These are phyloP conservation scores for Euryodendron excelsum DNA, from an alignment of 148 eudicot species.

Conservation along the genomic window DNA sequence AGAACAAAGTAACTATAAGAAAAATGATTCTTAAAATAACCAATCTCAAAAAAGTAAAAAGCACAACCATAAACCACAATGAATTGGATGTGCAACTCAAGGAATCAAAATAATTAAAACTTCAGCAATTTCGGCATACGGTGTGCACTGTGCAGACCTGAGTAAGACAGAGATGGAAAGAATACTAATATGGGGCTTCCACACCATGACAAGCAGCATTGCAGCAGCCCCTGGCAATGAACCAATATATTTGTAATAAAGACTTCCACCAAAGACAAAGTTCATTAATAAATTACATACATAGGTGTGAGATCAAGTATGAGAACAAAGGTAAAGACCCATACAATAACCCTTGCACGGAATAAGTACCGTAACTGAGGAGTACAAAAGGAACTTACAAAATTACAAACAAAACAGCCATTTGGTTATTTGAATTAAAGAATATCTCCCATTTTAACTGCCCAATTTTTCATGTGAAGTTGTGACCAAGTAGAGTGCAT, in stretches of 20 bases:
- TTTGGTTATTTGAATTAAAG: background rate
- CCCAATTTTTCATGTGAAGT: too few relatives aligned
- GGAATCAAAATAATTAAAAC: background rate
- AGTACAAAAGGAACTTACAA: background rate
- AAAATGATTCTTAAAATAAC: background rate
- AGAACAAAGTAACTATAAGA: background rate
- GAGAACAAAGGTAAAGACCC: background rate
- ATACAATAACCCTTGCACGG: background rate
- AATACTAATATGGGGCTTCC: conserved; percentile 79
- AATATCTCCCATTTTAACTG: background rate
- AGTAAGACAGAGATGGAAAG: conserved; percentile 65
- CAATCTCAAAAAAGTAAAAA: background rate
- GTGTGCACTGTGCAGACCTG: conserved; percentile 37
- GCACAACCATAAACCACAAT: background rate
- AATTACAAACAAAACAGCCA: background rate
- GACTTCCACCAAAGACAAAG: background rate
- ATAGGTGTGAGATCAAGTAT: background rate
- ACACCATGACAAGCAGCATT: conserved; percentile 82
- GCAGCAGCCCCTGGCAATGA: conserved; percentile 76
- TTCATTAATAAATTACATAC: background rate
- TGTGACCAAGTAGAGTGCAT: background rate
- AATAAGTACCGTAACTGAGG: background rate
- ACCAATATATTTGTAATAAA: conserved; percentile 8
- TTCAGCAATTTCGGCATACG: background rate
- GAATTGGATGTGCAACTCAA: background rate